A percentile compares a stretch with the other conserved stretches of the same genome.
phyloP scores from a whole-genome alignment of 2,329 filamentous ascomycete species.

The Penicillium sp. region DNA sequence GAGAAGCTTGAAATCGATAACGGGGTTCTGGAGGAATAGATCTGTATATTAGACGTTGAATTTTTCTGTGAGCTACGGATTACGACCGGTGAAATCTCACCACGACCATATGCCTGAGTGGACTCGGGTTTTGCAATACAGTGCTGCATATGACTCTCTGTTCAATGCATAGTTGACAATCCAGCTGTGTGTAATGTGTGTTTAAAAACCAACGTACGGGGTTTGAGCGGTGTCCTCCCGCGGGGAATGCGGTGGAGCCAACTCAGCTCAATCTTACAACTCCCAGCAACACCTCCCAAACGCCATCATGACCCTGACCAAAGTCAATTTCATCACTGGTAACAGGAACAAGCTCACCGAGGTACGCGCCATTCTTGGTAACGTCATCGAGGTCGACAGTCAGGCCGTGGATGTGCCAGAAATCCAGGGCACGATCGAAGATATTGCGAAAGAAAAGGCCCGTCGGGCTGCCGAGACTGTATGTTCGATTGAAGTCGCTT shows the following conservation, averaged over 20 bases:
- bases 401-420: slow-evolving; percentile 79
- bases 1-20: slow-evolving; percentile 66
- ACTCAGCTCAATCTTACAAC: not conserved
- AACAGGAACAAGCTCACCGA: slow-evolving; percentile 93
- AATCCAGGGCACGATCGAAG: slow-evolving; percentile 87
- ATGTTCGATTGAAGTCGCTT: slow-evolving; percentile 27
- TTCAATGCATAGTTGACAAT: not conserved
- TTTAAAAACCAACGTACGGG: not conserved
- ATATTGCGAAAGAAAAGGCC: slow-evolving; percentile 87
- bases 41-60: slow-evolving; percentile 27
- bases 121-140: slow-evolving; percentile 22
- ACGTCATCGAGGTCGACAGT: slow-evolving; percentile 68
- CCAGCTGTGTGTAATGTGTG: not conserved
- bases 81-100: slow-evolving; percentile 24
- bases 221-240: slow-evolving; percentile 5
- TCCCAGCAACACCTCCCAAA: not conserved
- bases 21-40: slow-evolving; percentile 26
- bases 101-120: slow-evolving; percentile 17
- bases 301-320: slow-evolving; percentile 49
- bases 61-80: slow-evolving; percentile 26
- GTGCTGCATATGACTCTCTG: slow-evolving; percentile 22
- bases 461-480: slow-evolving; percentile 75
- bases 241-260: slow-evolving; percentile 2
- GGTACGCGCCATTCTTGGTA: slow-evolving; percentile 80
- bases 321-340: slow-evolving; percentile 90